Evolutionary conservation across 306 rosid genomes (phyloP).

Genomic region (Hippophae tibetana): DNA sequence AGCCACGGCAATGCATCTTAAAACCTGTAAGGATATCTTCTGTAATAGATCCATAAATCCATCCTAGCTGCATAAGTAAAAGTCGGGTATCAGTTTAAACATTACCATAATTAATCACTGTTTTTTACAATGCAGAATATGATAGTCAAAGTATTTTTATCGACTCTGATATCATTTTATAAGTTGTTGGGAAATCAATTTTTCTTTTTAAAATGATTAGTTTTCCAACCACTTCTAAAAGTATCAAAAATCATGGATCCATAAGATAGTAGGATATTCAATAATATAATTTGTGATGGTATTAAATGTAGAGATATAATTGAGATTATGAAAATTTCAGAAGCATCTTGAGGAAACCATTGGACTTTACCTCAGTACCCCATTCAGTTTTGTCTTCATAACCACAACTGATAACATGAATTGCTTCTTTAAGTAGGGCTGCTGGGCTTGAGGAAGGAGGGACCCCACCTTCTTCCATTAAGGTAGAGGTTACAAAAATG

Average conservation of each 20-base stretch:
- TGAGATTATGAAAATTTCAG: background rate
- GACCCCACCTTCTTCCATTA: slow-evolving; percentile 76
- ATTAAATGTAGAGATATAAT: no score
- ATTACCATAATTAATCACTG: no score
- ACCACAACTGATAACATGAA: slow-evolving; percentile 82
- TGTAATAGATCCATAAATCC: slow-evolving; percentile 95
- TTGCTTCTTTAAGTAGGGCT: slow-evolving; percentile 81
- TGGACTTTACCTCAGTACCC: slow-evolving; percentile 72
- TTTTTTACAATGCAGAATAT: no score
- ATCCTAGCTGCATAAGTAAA: slow-evolving; percentile 61
- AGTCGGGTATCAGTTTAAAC: no score
- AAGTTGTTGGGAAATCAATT: no score
- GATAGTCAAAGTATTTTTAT: no score
- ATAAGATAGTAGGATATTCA: no score
- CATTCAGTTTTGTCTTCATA: slow-evolving; percentile 97
- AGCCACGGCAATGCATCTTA: slow-evolving; percentile 99
- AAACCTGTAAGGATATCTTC: slow-evolving; percentile 93
- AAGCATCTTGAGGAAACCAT: slow-evolving; percentile 5
- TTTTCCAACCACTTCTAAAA: no score
- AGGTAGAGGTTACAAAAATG: slow-evolving; percentile 83
- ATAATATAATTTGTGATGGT: no score
- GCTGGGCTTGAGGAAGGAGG: slow-evolving; percentile 78
- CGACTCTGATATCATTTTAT: no score
- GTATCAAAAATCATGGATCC: no score
- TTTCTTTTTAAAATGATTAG: no score